phyloP scores from a whole-genome alignment of 805 yeast genomes.

The Starmerella apicola region DNA sequence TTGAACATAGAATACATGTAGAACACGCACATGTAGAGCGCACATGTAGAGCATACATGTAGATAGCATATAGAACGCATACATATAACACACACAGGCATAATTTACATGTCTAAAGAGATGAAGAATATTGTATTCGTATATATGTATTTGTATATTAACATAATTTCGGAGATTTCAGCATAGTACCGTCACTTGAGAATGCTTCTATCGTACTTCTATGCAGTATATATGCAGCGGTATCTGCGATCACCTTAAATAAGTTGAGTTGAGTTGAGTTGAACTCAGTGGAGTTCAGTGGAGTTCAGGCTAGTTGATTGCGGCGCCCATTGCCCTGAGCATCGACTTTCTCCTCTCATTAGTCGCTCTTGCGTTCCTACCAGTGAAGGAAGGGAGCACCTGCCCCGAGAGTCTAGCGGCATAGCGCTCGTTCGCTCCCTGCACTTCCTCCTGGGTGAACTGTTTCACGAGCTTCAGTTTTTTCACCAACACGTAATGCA shows the following conservation, averaged over 20 bases:
- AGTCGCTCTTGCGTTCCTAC: slow-evolving; percentile 14
- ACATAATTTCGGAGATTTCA: no score
- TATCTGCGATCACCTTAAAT: no score
- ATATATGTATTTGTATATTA: no score
- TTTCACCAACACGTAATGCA: slow-evolving; percentile 29
- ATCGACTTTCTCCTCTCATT: slow-evolving; percentile 21
- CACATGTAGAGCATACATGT: neutral
- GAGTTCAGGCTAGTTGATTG: no score
- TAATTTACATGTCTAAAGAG: slow-evolving; percentile 4
- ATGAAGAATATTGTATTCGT: no score
- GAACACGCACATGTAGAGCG: neutral
- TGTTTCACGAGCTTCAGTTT: slow-evolving; percentile 5
- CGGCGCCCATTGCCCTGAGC: slow-evolving; percentile 18
- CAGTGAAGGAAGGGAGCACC: slow-evolving; percentile 14
- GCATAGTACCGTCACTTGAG: no score
- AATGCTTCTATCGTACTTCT: no score
- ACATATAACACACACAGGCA: no score
- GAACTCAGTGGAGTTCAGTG: no score
- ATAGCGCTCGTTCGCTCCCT: slow-evolving; percentile 20
- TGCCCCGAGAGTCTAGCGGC: slow-evolving; percentile 20
- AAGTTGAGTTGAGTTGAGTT: no score
- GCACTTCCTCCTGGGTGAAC: slow-evolving; percentile 19
- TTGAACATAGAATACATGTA: neutral
- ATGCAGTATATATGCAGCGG: no score
- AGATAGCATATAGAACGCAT: neutral